Evolutionary conservation across 164 flowering plant species (phyloP), one percentile per base, ranked within the genome.

Genomic region (Sedum album): DNA sequence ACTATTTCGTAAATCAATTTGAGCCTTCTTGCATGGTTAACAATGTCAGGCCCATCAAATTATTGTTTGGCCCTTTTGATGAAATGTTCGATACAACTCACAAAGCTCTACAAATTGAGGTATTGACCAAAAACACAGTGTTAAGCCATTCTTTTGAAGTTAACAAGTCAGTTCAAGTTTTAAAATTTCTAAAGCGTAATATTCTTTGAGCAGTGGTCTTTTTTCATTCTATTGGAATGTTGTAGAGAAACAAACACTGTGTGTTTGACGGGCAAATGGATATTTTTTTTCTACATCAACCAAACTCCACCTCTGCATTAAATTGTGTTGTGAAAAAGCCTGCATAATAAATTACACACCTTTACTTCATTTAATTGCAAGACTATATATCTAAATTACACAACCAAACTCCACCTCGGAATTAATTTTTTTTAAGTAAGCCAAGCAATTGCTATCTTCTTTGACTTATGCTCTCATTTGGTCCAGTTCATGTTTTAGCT

Each of bases 261-360:
- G 26, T 5, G n/a, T 51, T 51, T 51, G 57, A 51, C 28, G 5
- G 28, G 57, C 10, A 26, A 1, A n/a, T 51, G n/a, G 28, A 51
- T 51, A 23, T n/a, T n/a, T 7, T 18, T 20, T 48, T 48, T 21
- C 55, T 48, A 20, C 23, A n/a, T 48, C 55, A 48, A 48, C 55
- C 55, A 48, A 51, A 21, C 26, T n/a, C 57, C 57, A 51, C 57
- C 57, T 23, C 57, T 51, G 57, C 28, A 51, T 51, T 21, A 51
- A 21, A 51, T 51, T 51, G 21, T 51, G 28, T 23, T n/a, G 23
- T 48, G 55, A 23, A 48, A 48, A 48, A 18, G 49, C 7, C 38
- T 35, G 38, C 38, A 35, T 42, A 10, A 5, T 42, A 10, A 42
- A 42, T 42, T 42, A 3, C 48, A 10, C 13, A 10, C 13, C 7